Evolutionary conservation across 2,329 filamentous ascomycete species (phyloP).

Genomic region (Hypocreales sp.): DNA sequence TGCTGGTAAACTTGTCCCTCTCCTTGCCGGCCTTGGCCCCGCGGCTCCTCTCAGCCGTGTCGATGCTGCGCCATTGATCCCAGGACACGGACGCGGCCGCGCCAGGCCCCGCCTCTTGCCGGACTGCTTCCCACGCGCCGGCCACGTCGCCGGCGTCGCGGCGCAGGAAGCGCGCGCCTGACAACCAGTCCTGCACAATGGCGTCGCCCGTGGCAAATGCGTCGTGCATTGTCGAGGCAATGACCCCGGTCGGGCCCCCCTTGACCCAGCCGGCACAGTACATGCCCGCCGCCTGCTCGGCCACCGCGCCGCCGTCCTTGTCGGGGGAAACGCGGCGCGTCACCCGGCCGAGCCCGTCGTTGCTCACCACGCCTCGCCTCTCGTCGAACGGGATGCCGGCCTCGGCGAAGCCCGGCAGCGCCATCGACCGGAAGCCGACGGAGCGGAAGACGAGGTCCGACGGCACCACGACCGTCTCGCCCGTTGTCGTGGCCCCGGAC

Average conservation of each 20-base stretch:
- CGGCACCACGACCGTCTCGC: constrained; percentile 35
- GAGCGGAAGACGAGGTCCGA: constrained; percentile 73
- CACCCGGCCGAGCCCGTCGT: constrained; percentile 68
- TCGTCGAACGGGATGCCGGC: constrained; percentile 68
- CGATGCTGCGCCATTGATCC: constrained; percentile 74
- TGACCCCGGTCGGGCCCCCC: constrained; percentile 84
- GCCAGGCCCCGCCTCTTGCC: constrained; percentile 34
- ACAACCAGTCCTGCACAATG: constrained; percentile 61
- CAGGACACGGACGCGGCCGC: constrained; percentile 56
- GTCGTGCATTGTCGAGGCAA: constrained; percentile 90
- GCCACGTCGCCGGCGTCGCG: constrained; percentile 1
- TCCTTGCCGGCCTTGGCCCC: constrained; percentile 58
- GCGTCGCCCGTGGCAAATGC: constrained; percentile 81
- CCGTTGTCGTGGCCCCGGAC: constrained; percentile 31
- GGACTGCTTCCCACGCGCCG: constrained; percentile 65
- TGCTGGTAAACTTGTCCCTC: constrained; percentile 53
- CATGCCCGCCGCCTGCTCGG: constrained; percentile 44
- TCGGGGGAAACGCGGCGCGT: constrained; percentile 18
- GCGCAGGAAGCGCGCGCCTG: constrained; percentile 23
- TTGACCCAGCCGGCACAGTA: constrained; percentile 98
- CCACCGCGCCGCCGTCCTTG: constrained; percentile 15
- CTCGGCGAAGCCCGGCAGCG: constrained; percentile 58
- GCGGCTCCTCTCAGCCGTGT: constrained; percentile 54
- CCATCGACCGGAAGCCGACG: constrained; percentile 81
- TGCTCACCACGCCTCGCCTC: constrained; percentile 59